Base-by-base conservation (phyloP, 2,329 filamentous ascomycete species). In the Curvularia verruculosa region DNA sequence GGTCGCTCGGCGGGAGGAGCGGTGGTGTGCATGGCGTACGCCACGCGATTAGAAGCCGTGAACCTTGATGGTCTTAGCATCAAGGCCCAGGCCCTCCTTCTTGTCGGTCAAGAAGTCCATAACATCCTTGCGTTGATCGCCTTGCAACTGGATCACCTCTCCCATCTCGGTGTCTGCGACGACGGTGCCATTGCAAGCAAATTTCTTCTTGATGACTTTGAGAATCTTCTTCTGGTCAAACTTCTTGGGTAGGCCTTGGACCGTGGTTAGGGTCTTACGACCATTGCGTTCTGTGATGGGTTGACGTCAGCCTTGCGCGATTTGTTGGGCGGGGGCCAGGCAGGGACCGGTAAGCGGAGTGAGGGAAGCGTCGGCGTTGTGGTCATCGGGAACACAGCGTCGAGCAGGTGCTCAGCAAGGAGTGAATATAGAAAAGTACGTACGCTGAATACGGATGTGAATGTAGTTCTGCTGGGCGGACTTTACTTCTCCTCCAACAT, bases 151-250 rank as follows among this genome's bases (percentile, higher is more conserved):
- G 78, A 99, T 97, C 86, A 98, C 94, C 86, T 98, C 93, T 79
- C 94, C 94, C 91, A 97, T 96, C 83, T 96, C 92, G 72, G 86
- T 87, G 82, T 98, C 94, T 78, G 87, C 87, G 82, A 98, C 93
- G 81, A 97, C 96, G 82, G 93, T 98, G 86, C 94, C 94, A 97
- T 98, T 98, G 91, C 94, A 98, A 81, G 94, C 94, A 76, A 97
- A 98, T 80, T 96, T 95, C 87, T 98, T 98, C 89, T 98, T 98
- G 85, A 98, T 96, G 81, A 96, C 92, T 85, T 97, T 97, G 75
- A 98, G 88, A 79, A 99, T 97, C 84, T 97, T 97, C 88, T 97
- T 98, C 82, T 95, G 92, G 83, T 97, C 93, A 78, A 96, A 98
- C 80, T 98, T 97, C 85, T 94, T 95, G 68, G 94, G 94, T 74